Conservation (phyloP, 371 early-diverging fungal species). For the Mucor lusitanicus region DNA sequence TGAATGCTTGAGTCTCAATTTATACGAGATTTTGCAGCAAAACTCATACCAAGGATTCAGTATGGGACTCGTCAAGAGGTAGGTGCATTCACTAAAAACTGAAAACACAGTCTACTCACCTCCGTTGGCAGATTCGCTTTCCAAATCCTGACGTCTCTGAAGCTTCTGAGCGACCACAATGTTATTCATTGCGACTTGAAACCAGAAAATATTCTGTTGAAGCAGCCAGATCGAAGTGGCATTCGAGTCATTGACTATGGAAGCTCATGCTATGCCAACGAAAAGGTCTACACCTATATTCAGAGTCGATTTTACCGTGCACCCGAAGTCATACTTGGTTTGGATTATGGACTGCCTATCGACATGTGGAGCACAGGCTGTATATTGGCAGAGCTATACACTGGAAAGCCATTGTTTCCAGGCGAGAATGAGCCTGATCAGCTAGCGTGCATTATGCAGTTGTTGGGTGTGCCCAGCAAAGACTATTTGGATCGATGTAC, state of each 20-base stretch:
- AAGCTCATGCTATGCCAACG: conserved; percentile 75
- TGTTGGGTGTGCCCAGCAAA: conserved; percentile 80
- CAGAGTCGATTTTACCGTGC: conserved; percentile 96
- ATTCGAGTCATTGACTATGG: conserved; percentile 96
- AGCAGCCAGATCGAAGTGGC: conserved; percentile 49
- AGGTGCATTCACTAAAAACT: background rate
- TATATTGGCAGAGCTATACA: conserved; percentile 92
- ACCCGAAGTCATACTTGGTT: conserved; percentile 93
- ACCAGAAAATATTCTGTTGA: conserved; percentile 85
- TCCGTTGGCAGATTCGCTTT: conserved; percentile 55
- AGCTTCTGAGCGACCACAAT: conserved; percentile 63
- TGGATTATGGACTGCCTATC: conserved; percentile 85
- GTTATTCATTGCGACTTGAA: conserved; percentile 97
- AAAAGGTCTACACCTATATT: conserved; percentile 90
- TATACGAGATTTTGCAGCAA: conserved; percentile 96
- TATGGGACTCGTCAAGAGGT: conserved; percentile 78
- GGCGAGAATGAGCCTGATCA: conserved; percentile 98
- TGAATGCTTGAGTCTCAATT: conserved; percentile 93
- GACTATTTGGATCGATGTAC: conserved; percentile 76
- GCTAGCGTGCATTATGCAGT: conserved; percentile 91
- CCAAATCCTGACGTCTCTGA: conserved; percentile 84
- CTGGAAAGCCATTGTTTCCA: conserved; percentile 91
- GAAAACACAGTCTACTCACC: background rate
- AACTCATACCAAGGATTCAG: conserved; percentile 92
- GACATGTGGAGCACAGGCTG: conserved; percentile 99